Percentiles rank a stretch among this genome's conserved stretches.
These are phyloP conservation scores for Kondoa subrosea DNA, from an alignment of 768 basidiomycete species.

Conservation along the genomic window DNA sequence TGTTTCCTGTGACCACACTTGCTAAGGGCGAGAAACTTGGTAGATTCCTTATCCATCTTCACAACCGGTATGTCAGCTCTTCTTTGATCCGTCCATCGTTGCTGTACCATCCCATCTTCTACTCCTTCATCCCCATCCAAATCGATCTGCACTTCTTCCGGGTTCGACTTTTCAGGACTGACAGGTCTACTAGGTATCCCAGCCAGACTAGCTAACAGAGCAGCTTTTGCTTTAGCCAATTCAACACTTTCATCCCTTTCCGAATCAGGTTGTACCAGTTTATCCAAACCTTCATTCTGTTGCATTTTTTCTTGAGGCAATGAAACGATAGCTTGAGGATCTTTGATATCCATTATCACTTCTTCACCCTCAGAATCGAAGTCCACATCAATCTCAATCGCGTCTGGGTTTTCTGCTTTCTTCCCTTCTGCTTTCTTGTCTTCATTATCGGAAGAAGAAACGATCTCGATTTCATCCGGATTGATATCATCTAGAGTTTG, in stretches of 20 bases:
- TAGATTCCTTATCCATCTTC: slow-evolving; percentile 33
- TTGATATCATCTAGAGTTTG: slow-evolving; percentile 33
- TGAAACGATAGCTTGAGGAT: not conserved
- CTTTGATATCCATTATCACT: slow-evolving; percentile 10
- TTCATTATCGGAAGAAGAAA: too few species aligned
- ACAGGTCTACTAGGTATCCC: slow-evolving; percentile 1
- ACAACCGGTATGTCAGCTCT: not conserved
- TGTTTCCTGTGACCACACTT: slow-evolving; percentile 60
- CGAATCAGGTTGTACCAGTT: slow-evolving; percentile 3
- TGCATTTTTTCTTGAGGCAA: too few species aligned
- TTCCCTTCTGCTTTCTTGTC: slow-evolving; percentile 6
- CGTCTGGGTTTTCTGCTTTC: slow-evolving; percentile 18
- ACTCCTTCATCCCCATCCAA: slow-evolving; percentile 33
- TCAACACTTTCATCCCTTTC: not conserved
- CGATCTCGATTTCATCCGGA: too few species aligned
- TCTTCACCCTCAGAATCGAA: slow-evolving; percentile 27
- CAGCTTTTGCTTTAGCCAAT: not conserved
- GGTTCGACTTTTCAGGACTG: not conserved
- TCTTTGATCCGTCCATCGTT: slow-evolving; percentile 1
- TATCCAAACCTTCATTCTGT: not conserved
- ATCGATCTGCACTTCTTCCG: slow-evolving; percentile 40
- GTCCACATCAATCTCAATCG: slow-evolving; percentile 30
- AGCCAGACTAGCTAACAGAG: not conserved
- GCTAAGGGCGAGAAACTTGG: slow-evolving; percentile 74
- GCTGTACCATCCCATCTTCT: slow-evolving; percentile 5